Conservation (phyloP, 2,329 filamentous ascomycete genomes). For the Calycina marina region DNA sequence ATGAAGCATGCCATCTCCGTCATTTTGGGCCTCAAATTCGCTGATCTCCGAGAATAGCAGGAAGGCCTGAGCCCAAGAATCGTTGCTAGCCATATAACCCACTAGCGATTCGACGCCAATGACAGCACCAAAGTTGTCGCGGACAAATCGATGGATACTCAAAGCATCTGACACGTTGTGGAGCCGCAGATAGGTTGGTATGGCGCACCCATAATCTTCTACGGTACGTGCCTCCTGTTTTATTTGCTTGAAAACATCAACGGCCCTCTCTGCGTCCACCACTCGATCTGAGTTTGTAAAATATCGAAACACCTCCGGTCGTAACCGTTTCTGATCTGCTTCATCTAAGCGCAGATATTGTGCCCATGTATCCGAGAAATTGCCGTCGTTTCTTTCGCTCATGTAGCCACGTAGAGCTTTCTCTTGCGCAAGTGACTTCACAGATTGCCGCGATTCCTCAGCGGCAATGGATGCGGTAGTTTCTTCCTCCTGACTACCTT, state of each 20-base stretch:
- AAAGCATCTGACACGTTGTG: slow-evolving; percentile 24
- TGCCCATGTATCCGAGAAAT: slow-evolving; percentile 28
- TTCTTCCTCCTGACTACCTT: slow-evolving; percentile 2
- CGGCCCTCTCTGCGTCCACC: slow-evolving; percentile 27
- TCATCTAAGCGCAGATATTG: slow-evolving; percentile 21
- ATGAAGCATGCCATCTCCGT: slow-evolving; percentile 1
- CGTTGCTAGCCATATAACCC: slow-evolving; percentile 11
- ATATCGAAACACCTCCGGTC: slow-evolving; percentile 22
- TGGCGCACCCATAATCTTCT: slow-evolving; percentile 29
- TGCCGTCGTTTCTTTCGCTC: slow-evolving; percentile 3
- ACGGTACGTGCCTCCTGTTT: slow-evolving; percentile 22
- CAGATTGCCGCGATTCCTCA: background rate
- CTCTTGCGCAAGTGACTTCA: background rate
- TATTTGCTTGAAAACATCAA: slow-evolving; percentile 29
- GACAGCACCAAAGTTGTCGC: slow-evolving; percentile 8
- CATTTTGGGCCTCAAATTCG: slow-evolving; percentile 1
- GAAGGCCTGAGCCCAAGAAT: slow-evolving; percentile 14
- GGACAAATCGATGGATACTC: slow-evolving; percentile 10
- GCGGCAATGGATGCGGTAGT: no score
- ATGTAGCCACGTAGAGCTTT: background rate
- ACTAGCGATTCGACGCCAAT: slow-evolving; percentile 15
- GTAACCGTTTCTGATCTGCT: slow-evolving; percentile 11
- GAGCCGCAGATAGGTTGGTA: slow-evolving; percentile 29
- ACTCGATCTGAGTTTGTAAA: slow-evolving; percentile 25
- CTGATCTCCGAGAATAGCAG: slow-evolving; percentile 11